These are phyloP conservation scores for Cryptococcus floricola DNA, from an alignment of 1,284 basidiomycete species.

Conservation along the genomic window DNA sequence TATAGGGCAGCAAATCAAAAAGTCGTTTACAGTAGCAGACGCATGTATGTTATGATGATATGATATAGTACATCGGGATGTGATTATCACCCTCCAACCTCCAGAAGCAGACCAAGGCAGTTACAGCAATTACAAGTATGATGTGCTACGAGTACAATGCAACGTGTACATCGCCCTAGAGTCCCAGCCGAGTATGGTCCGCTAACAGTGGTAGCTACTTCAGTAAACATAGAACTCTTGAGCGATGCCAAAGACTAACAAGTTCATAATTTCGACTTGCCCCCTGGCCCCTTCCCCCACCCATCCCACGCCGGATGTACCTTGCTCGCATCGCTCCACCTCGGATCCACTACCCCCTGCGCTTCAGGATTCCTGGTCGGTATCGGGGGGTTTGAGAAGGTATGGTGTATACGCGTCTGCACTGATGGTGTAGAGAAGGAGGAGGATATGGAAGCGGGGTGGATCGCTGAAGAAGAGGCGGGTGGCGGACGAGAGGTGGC, in stretches of 20 bases:
- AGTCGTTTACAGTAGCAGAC: not conserved
- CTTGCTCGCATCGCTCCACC: constrained; percentile 21
- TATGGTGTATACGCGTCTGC: constrained; percentile 8
- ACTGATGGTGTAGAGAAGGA: constrained; percentile 9
- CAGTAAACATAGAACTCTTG: not conserved
- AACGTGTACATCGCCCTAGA: not conserved
- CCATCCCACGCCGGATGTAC: constrained; percentile 30
- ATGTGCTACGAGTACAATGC: not conserved
- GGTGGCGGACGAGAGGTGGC: not conserved
- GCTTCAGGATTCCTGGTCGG: constrained; percentile 4
- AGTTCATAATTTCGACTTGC: constrained; percentile 9
- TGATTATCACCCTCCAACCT: not conserved
- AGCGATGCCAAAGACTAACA: not conserved
- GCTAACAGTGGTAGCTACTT: not conserved
- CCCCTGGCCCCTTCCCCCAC: constrained; percentile 14
- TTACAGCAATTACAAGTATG: too few species aligned
- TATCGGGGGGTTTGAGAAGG: constrained; percentile 1
- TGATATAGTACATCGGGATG: not conserved
- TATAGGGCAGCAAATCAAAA: not conserved
- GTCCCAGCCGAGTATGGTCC: not conserved
- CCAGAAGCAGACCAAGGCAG: not conserved
- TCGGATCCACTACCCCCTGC: constrained; percentile 13
- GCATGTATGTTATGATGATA: not conserved
- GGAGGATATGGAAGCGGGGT: constrained; percentile 16
- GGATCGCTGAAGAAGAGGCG: not conserved